Base-by-base conservation (phyloP, 805 yeast genomes). In the Jamesozyma hellenica region DNA sequence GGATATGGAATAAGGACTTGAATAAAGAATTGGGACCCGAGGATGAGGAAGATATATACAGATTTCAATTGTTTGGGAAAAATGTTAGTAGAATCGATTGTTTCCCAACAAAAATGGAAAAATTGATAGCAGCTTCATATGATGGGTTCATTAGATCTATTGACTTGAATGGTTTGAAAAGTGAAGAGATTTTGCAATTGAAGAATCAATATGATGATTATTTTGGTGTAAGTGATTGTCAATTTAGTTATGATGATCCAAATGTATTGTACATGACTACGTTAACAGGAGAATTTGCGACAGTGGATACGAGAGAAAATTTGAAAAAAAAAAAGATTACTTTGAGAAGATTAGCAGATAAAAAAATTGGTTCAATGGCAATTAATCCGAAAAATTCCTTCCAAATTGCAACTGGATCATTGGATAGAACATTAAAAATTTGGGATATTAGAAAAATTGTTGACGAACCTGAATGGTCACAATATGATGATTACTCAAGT, bases 291-390 rank as follows among this genome's bases (percentile, higher is more conserved):
- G 79, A 79, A 42, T 81, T 90, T 56, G 77, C 83, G 16, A 70
- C 67, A n/a, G 70, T 79, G 44, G 97, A 90, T 56, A 39, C 77
- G 11, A 66, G 98, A 46, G 67, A 68, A 36, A 66, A 64, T 42
- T 17, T 11, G 17, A 34, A 40, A 23, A 50, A 37, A 10, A 15
- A 21, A 9, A 26, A 28, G 4, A 47, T 54, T 11, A 49, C 60
- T 4, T 61, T 78, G n/a, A 64, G 70, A 33, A 67, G 94, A 46
- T 58, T 88, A 13, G 85, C 88, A 42, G 94, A 84, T 52, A 88
- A 90, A 55, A 92, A 92, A 56, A 88, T 92, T 41, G 97, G 97
- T 0, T 86, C 94, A 1, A 85, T 92, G 59, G 55, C 80, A 1
- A 72, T 85, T 14, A 86, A 86, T 51, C 97, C 97, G 1, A 58